Conservation (phyloP, 176 grass and related monocot genomes). For the Oryza officinalis region DNA sequence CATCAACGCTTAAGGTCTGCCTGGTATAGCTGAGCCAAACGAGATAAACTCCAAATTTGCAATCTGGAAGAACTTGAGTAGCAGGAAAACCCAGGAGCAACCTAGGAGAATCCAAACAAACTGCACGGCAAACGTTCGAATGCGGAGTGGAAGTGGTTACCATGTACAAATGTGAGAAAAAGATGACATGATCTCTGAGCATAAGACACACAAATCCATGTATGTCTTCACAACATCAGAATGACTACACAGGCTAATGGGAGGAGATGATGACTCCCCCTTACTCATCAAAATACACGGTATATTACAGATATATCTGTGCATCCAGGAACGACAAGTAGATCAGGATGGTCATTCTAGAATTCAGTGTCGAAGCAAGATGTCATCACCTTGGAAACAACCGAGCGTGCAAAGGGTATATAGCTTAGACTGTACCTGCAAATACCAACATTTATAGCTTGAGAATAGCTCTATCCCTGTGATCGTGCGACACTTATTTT, state of each 20-base stretch:
- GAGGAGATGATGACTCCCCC: neutral
- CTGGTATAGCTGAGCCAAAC: neutral
- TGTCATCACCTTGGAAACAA: conserved; percentile 85
- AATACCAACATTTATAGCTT: conserved; percentile 31
- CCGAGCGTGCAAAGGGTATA: conserved; percentile 93
- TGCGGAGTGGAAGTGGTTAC: neutral
- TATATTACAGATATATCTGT: conserved; percentile 11
- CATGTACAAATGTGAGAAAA: neutral
- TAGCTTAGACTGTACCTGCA: conserved; percentile 99
- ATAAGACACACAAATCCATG: neutral
- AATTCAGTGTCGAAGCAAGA: conserved; percentile 97
- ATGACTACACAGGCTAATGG: neutral
- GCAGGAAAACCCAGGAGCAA: neutral
- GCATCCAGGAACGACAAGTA: neutral
- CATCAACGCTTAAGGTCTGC: neutral
- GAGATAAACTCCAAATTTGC: neutral
- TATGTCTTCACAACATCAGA: conserved; percentile 22
- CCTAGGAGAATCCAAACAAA: too few relatives aligned
- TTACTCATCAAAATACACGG: conserved; percentile 27
- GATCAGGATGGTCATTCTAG: conserved; percentile 47
- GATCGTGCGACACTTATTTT: neutral
- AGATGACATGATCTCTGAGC: conserved; percentile 4
- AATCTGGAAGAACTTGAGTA: neutral
- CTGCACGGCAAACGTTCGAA: too few relatives aligned
- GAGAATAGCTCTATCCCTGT: neutral